Percentiles rank a stretch among this genome's conserved stretches.
phyloP scores from a whole-genome alignment of 371 early-diverging fungal species.

The Apophysomyces variabilis region DNA sequence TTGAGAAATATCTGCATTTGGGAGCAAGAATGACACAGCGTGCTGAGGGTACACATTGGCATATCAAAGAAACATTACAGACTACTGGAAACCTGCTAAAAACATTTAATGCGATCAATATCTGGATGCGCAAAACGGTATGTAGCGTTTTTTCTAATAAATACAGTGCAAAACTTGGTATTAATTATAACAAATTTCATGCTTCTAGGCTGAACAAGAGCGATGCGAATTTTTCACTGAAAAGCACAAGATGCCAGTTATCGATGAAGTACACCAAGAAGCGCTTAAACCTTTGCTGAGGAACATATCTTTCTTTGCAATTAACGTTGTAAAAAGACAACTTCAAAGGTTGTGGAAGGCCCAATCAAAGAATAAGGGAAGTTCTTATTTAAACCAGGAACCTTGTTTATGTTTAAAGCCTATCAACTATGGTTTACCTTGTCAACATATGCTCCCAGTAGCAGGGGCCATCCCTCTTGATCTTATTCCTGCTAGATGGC shows the following conservation, averaged over 20 bases:
- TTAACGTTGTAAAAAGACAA: not conserved
- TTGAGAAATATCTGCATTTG: slow-evolving; percentile 2
- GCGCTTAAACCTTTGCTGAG: not conserved
- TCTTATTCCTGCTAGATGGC: not conserved
- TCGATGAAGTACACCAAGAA: not conserved
- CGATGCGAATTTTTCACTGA: too few relatives aligned
- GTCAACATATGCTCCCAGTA: not conserved
- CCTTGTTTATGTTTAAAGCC: not conserved
- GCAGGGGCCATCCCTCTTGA: slow-evolving; percentile 1
- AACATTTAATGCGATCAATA: too few relatives aligned
- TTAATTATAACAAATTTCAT: too few relatives aligned
- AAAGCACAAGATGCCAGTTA: not conserved
- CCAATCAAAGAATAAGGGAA: not conserved
- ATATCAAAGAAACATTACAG: too few relatives aligned
- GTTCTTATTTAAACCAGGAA: not conserved
- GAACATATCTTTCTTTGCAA: slow-evolving; percentile 1
- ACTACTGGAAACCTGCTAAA: too few relatives aligned
- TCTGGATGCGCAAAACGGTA: too few relatives aligned
- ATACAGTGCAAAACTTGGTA: too few relatives aligned
- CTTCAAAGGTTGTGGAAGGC: not conserved
- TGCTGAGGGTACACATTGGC: slow-evolving; percentile 10
- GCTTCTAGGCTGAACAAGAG: too few relatives aligned
- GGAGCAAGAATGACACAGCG: slow-evolving; percentile 16
- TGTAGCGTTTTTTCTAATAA: too few relatives aligned
- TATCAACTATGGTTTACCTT: slow-evolving; percentile 3